phyloP scores from a whole-genome alignment of 306 rosid genomes.

The Carpinus viminea region DNA sequence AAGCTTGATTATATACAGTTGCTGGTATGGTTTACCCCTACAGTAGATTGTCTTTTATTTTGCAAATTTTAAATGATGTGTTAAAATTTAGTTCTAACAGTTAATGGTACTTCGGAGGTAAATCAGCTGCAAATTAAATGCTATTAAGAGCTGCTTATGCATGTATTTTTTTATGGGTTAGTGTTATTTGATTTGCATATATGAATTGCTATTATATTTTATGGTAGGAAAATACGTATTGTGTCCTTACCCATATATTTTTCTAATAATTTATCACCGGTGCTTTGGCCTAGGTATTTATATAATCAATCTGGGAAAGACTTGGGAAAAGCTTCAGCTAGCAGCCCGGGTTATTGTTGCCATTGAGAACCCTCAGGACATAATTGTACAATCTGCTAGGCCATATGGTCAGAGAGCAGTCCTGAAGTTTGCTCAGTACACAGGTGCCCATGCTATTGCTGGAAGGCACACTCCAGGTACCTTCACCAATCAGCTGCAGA shows the following conservation, averaged over 20 bases:
- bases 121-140: neutral
- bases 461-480: conserved; percentile 92
- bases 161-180: neutral
- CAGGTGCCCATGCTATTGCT: conserved; percentile 81
- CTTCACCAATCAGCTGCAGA: conserved; percentile 87
- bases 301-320: conserved; percentile 75
- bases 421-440: conserved; percentile 78
- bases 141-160: neutral
- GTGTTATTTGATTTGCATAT: neutral
- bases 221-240: neutral
- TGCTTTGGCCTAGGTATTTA: conserved; percentile 54
- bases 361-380: conserved; percentile 83
- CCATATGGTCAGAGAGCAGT: conserved; percentile 89
- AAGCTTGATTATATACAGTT: neutral
- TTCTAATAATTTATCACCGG: conserved; percentile 1
- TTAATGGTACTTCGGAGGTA: too few relatives aligned
- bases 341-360: conserved; percentile 89
- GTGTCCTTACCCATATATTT: neutral
- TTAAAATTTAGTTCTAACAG: too few relatives aligned
- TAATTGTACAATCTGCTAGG: conserved; percentile 76
- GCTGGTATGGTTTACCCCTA: neutral
- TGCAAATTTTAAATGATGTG: neutral
- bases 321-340: conserved; percentile 78
- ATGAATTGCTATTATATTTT: neutral
- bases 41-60: neutral